phyloP scores from a whole-genome alignment of 768 basidiomycete genomes.

The Pleurotus citrinopileatus region DNA sequence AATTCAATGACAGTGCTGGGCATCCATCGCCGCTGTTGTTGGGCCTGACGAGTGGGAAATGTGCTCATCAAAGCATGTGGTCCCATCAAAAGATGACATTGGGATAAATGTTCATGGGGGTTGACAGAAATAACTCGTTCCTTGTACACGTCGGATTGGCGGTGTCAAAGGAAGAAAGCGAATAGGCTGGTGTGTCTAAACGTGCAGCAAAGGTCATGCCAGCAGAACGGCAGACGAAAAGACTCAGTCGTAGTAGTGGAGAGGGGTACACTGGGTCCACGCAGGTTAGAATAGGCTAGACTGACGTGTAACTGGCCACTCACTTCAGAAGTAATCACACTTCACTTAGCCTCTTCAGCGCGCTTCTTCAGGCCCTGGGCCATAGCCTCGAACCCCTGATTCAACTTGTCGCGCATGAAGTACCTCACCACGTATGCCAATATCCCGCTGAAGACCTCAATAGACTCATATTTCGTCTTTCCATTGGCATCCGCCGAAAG shows the following conservation, averaged over 20 bases:
- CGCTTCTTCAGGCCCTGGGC: slow-evolving; percentile 54
- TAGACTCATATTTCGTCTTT: slow-evolving; percentile 61
- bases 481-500: slow-evolving; percentile 49
- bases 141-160: slow-evolving; percentile 10
- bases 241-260: too few species aligned
- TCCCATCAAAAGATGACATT: not conserved
- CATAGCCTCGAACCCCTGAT: slow-evolving; percentile 47
- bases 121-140: slow-evolving; percentile 7
- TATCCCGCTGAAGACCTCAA: slow-evolving; percentile 57
- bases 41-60: slow-evolving; percentile 3
- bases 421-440: slow-evolving; percentile 51
- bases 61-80: not conserved
- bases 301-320: too few species aligned
- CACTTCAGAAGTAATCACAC: too few species aligned
- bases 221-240: too few species aligned
- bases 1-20: not conserved
- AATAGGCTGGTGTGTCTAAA: not conserved
- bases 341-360: slow-evolving; percentile 32
- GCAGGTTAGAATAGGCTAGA: too few species aligned
- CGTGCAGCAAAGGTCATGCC: not conserved
- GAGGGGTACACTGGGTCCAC: too few species aligned
- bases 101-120: slow-evolving; percentile 1
- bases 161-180: not conserved
- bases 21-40: not conserved
- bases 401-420: slow-evolving; percentile 40